A percentile compares a stretch with the other conserved stretches of the same genome.
Conservation (phyloP, 2,329 filamentous ascomycete genomes). For the Pseudogymnoascus sp. region DNA sequence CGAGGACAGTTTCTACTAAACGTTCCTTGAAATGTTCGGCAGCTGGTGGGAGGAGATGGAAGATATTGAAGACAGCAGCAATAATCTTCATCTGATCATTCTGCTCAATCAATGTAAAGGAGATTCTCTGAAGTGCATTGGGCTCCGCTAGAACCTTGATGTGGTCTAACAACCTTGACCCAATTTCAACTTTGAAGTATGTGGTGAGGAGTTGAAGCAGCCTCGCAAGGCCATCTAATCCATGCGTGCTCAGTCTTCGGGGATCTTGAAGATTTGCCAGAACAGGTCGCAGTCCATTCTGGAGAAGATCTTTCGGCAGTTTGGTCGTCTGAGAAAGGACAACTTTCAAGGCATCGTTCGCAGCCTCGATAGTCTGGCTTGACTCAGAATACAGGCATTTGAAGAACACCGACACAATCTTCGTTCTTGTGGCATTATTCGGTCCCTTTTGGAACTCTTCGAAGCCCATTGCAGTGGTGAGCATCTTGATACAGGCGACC, state of each 20-base stretch:
- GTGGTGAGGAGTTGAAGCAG: slow-evolving; percentile 88
- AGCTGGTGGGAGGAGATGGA: slow-evolving; percentile 85
- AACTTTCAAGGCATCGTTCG: slow-evolving; percentile 80
- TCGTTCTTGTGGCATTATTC: slow-evolving; percentile 56
- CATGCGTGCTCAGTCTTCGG: slow-evolving; percentile 79
- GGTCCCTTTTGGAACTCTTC: slow-evolving; percentile 79
- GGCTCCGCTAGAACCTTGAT: slow-evolving; percentile 85
- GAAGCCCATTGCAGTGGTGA: slow-evolving; percentile 89
- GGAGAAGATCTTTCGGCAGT: slow-evolving; percentile 87
- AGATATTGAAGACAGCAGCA: slow-evolving; percentile 90
- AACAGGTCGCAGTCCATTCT: slow-evolving; percentile 91
- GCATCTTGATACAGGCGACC: slow-evolving; percentile 85
- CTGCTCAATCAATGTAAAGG: slow-evolving; percentile 91
- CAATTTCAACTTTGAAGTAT: slow-evolving; percentile 99
- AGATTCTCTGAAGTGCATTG: slow-evolving; percentile 74
- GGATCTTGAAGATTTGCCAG: slow-evolving; percentile 92
- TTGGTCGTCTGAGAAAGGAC: slow-evolving; percentile 86
- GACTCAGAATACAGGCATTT: slow-evolving; percentile 94
- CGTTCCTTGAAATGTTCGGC: slow-evolving; percentile 87
- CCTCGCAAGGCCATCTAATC: slow-evolving; percentile 82
- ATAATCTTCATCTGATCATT: slow-evolving; percentile 90
- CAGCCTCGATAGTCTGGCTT: slow-evolving; percentile 84
- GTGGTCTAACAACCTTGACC: slow-evolving; percentile 84
- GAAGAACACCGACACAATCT: slow-evolving; percentile 94
- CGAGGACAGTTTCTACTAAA: slow-evolving; percentile 82